phyloP scores from a whole-genome alignment of 441 rosid species.

The Eutrema salsugineum region DNA sequence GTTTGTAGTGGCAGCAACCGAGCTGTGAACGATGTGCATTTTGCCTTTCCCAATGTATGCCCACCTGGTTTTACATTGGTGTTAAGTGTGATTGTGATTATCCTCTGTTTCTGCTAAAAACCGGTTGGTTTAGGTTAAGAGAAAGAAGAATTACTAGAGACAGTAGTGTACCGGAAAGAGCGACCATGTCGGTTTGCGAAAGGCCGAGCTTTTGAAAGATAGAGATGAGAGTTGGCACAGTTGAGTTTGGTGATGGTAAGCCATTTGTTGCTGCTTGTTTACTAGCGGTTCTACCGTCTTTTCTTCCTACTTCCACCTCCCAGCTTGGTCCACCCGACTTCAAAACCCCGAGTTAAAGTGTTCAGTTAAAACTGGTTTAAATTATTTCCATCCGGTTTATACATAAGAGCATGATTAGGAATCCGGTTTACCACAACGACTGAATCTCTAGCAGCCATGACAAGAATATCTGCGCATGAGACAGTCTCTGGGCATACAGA shows the following conservation, averaged over 20 bases:
- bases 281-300: conserved; percentile 62
- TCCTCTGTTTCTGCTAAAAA: background rate
- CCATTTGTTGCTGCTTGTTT: conserved; percentile 55
- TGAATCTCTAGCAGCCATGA: conserved; percentile 70
- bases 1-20: conserved; percentile 43
- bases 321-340: conserved; percentile 89
- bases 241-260: conserved; percentile 78
- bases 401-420: background rate
- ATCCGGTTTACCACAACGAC: conserved; percentile 49
- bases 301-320: conserved; percentile 81
- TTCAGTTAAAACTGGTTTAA: background rate
- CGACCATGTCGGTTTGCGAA: conserved; percentile 60
- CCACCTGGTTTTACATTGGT: conserved; percentile 44
- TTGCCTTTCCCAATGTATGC: conserved; percentile 78
- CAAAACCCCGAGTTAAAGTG: background rate
- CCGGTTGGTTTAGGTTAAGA: background rate
- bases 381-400: background rate
- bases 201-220: conserved; percentile 76
- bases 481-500: conserved; percentile 67
- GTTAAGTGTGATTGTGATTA: background rate
- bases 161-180: conserved; percentile 54
- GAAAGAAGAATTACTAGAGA: background rate
- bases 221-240: conserved; percentile 48
- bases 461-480: conserved; percentile 84
- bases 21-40: conserved; percentile 60